A percentile compares a stretch with the other conserved stretches of the same genome.
These are phyloP conservation scores for Solanum microdontum DNA, from an alignment of 257 asterid species.

Conservation along the genomic window DNA sequence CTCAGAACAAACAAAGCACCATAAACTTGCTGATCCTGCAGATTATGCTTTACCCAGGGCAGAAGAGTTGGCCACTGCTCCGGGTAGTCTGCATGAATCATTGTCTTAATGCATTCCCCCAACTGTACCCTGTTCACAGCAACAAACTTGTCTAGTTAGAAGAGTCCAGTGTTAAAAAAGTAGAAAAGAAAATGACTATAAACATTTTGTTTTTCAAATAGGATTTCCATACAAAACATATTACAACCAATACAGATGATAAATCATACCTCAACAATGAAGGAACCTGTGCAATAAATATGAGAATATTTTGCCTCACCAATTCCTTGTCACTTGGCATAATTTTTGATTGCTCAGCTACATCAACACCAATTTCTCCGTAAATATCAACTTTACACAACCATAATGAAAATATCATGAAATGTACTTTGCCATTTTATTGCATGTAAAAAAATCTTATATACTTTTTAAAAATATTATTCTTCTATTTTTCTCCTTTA, in stretches of 20 bases:
- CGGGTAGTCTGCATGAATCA: constrained; percentile 81
- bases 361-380: constrained; percentile 7
- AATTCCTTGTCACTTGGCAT: constrained; percentile 76
- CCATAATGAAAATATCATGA: neutral
- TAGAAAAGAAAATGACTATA: neutral
- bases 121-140: constrained; percentile 65
- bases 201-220: neutral
- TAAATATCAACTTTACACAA: neutral
- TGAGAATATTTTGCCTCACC: constrained; percentile 83
- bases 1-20: constrained; percentile 86
- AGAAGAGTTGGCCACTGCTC: constrained; percentile 94
- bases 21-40: constrained; percentile 84
- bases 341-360: constrained; percentile 76
- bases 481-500: neutral
- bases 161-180: neutral
- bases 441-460: neutral
- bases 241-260: neutral
- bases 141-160: constrained; percentile 2
- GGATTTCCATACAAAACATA: neutral
- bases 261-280: constrained; percentile 60
- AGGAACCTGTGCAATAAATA: constrained; percentile 69
- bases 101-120: constrained; percentile 88
- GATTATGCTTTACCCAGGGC: constrained; percentile 83
- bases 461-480: neutral
- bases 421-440: neutral